Conservation (phyloP, 139 green algal genomes). For the Chlamydomonas sp. region DNA sequence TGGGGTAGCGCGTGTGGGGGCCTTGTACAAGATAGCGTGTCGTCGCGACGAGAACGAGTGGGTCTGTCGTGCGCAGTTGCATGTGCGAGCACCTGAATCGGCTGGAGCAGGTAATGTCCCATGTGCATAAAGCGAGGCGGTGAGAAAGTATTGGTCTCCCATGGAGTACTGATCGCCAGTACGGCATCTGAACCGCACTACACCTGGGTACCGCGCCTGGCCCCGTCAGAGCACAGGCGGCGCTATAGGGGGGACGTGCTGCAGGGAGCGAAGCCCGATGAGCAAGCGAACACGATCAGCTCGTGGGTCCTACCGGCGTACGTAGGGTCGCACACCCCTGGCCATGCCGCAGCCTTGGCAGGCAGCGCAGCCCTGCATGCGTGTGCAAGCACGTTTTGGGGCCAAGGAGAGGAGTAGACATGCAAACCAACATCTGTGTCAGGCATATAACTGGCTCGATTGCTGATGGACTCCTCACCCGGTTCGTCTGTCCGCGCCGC, state of each 20-base stretch:
- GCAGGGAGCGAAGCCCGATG: too few species aligned
- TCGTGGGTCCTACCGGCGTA: too few species aligned
- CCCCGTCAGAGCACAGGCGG: too few species aligned
- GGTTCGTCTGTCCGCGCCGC: background rate
- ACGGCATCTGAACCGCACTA: too few species aligned
- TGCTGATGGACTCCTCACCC: background rate
- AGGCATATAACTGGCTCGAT: background rate
- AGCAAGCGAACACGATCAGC: too few species aligned
- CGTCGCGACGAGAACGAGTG: background rate
- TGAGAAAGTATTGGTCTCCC: background rate
- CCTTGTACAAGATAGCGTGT: background rate
- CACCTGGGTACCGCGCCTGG: too few species aligned
- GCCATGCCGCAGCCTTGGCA: too few species aligned
- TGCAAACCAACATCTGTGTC: background rate
- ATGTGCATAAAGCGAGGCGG: background rate
- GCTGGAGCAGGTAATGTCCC: background rate
- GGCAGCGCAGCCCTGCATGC: background rate
- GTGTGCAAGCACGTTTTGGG: background rate
- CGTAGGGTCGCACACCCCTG: too few species aligned
- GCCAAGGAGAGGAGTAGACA: background rate
- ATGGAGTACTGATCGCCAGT: too few species aligned
- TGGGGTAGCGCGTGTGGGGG: background rate
- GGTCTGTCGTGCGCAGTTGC: background rate
- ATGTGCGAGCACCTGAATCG: background rate
- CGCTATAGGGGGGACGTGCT: too few species aligned